Evolutionary conservation across 345 rosid genomes (phyloP).

Genomic region (Eucalyptus brandiana): DNA sequence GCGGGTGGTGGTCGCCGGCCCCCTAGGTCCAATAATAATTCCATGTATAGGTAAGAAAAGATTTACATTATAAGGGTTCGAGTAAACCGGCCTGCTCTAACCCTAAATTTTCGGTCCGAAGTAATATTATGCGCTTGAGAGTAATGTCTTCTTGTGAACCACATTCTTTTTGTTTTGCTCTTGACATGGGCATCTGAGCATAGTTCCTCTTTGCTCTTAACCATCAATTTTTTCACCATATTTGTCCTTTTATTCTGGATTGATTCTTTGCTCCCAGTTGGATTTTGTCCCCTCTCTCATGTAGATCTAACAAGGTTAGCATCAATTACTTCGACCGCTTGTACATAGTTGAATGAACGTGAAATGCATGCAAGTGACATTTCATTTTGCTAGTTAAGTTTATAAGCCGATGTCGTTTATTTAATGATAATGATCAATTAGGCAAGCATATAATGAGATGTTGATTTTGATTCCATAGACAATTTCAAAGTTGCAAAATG

Average conservation of each 20-base stretch:
- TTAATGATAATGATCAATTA: background rate
- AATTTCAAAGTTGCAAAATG: background rate
- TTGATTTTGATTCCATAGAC: background rate
- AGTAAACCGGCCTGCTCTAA: background rate
- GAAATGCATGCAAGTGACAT: background rate
- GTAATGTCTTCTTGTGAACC: background rate
- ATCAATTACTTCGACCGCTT: background rate
- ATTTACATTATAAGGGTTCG: background rate
- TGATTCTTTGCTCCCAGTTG: background rate
- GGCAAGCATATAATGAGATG: background rate
- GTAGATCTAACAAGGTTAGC: background rate
- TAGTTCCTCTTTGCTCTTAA: background rate
- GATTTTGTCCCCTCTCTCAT: background rate
- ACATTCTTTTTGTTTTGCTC: background rate
- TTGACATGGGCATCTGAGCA: background rate
- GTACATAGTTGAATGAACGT: background rate
- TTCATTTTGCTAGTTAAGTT: background rate
- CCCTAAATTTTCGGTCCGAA: background rate
- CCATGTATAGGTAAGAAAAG: background rate
- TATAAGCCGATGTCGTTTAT: accelerated
- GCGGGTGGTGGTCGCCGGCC: background rate
- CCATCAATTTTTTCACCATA: background rate
- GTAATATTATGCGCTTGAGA: background rate
- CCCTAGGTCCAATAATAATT: background rate
- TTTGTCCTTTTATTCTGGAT: background rate